Conservation (phyloP, 768 basidiomycete genomes). For the Calocybe cyanea region DNA sequence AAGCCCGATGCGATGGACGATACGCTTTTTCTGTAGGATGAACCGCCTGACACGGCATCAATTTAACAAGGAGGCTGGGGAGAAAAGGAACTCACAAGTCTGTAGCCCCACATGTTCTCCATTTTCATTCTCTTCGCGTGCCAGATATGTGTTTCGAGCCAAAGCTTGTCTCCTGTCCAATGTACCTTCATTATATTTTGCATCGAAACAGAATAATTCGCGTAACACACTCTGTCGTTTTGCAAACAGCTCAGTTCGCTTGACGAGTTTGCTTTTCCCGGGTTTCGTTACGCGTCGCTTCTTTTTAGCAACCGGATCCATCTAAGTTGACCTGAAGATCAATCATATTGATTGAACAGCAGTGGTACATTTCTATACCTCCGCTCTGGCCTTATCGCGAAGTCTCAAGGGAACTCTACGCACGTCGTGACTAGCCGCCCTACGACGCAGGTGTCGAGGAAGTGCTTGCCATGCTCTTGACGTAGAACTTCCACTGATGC, state of each 20-base stretch:
- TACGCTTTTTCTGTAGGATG: constrained; percentile 91
- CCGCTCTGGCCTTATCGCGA: constrained; percentile 74
- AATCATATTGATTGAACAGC: neutral
- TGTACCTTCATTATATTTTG: neutral
- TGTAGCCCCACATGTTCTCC: constrained; percentile 89
- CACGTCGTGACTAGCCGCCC: constrained; percentile 94
- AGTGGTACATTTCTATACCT: constrained; percentile 50
- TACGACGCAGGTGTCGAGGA: constrained; percentile 84
- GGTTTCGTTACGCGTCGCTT: constrained; percentile 53
- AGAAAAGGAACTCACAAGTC: constrained; percentile 51
- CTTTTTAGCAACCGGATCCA: constrained; percentile 43
- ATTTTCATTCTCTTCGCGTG: constrained; percentile 97
- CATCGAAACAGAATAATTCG: neutral
- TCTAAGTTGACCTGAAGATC: constrained; percentile 28
- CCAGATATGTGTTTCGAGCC: constrained; percentile 97
- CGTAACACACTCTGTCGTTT: constrained; percentile 66
- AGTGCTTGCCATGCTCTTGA: constrained; percentile 90
- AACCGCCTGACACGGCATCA: constrained; percentile 49
- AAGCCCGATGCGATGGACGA: constrained; percentile 87
- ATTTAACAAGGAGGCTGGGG: neutral
- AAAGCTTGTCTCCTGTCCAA: constrained; percentile 70
- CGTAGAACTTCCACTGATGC: constrained; percentile 58
- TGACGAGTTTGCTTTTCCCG: constrained; percentile 57
- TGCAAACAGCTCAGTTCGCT: constrained; percentile 56
- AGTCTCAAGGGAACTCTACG: constrained; percentile 85